Evolutionary conservation across 345 rosid genomes (phyloP), one percentile per base, ranked within the genome.

Genomic region (Psidium friedrichsthalianum): DNA sequence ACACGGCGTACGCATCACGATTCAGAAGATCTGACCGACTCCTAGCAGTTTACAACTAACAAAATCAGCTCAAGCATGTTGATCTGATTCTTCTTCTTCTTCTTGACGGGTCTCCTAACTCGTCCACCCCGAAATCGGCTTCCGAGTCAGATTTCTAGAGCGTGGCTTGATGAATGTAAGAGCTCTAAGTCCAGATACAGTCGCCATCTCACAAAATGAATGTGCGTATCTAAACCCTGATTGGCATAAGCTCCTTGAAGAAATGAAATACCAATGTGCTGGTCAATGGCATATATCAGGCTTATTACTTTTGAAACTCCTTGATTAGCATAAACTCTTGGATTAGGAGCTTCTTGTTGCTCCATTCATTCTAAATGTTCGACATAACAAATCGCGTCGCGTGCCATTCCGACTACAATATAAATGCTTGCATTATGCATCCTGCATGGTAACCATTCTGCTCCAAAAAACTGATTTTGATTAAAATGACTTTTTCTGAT

Each of bases 1-100:
- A 86, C 89, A 93, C 87, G 98, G 98, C 53, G 92, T 94, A 53
- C 84, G 87, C 78, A 91, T 94, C 83, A 57, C 87, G 21, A 61
- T 92, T 59, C 87, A 84, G 57, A 93, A 90, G 87, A 78, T 86
- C 59, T 78, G 61, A 86, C 82, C 1, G 13, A 36, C 25, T 36
- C 80, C 80, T 32, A n/a, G 80, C 80, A 8, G 47, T 36, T 18
- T 18, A 40, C 20, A 20, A 36, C 80, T 69, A 36, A 36, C 80
- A 9, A 69, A 69, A 36, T 69, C 47, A 36, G 80, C 80, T 21
- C 80, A 36, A 36, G 80, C 80, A 69, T n/a, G 80, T 36, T 36
- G 80, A 69, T 69, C 80, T 5, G 7, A 36, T 69, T 20, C 78
- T 32, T 69, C 78, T 64, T n/a, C n/a, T n/a, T 49, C 36, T 36